Percentiles rank a stretch among this genome's conserved stretches.
phyloP scores from a whole-genome alignment of 495 filamentous ascomycete species.

The Penicillium flavigenum region DNA sequence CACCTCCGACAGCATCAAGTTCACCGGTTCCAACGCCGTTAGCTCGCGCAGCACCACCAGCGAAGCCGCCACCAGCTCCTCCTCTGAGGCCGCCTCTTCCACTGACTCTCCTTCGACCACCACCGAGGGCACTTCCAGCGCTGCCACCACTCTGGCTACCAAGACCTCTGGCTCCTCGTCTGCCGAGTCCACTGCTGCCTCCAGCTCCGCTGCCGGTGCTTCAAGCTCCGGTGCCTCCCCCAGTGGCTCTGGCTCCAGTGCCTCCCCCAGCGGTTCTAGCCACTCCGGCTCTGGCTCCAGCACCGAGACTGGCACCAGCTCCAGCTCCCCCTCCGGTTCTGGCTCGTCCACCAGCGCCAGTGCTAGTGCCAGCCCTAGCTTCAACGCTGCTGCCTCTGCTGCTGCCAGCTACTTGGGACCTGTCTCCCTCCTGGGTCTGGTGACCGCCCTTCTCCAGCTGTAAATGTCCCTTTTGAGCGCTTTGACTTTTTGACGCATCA shows the following conservation, averaged over 20 bases:
- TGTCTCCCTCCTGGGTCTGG: slow-evolving; percentile 33
- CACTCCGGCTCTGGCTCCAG: slow-evolving; percentile 18
- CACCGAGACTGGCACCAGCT: slow-evolving; percentile 13
- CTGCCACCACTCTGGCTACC: slow-evolving; percentile 20
- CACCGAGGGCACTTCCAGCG: slow-evolving; percentile 11
- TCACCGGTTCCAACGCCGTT: slow-evolving; percentile 28
- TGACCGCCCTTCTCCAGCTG: slow-evolving; percentile 40
- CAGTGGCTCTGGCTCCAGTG: slow-evolving; percentile 14
- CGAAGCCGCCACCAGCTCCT: slow-evolving; percentile 11
- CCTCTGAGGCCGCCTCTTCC: not conserved
- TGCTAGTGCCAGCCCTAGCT: slow-evolving; percentile 23
- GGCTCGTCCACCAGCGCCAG: slow-evolving; percentile 20
- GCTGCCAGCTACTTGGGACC: slow-evolving; percentile 27
- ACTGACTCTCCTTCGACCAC: slow-evolving; percentile 11
- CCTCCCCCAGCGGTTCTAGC: slow-evolving; percentile 20
- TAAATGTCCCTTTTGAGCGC: slow-evolving; percentile 21
- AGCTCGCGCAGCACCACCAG: slow-evolving; percentile 9
- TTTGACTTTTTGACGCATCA: slow-evolving; percentile 18
- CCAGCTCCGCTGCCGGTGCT: slow-evolving; percentile 14
- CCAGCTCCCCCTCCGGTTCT: slow-evolving; percentile 7
- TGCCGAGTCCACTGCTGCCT: slow-evolving; percentile 16
- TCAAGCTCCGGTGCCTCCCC: slow-evolving; percentile 22
- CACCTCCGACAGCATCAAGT: slow-evolving; percentile 68
- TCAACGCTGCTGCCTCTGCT: slow-evolving; percentile 30
- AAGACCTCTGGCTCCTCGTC: slow-evolving; percentile 21